Conservation (phyloP, 805 yeast genomes). For the Ogataea neopini region DNA sequence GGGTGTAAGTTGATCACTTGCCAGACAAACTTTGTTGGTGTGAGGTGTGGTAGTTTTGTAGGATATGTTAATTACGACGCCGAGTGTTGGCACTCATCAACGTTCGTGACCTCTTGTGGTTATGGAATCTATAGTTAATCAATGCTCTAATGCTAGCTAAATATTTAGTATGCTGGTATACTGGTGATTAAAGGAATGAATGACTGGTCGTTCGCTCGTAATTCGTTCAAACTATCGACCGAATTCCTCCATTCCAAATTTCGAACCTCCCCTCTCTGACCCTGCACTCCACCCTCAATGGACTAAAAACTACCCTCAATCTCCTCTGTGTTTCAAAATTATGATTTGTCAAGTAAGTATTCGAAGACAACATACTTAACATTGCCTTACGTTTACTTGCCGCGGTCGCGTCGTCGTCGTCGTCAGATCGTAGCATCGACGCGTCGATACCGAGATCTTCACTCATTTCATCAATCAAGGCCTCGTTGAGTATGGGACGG, state of each 20-base stretch:
- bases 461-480: constrained; percentile 36
- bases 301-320: constrained; percentile 33
- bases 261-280: constrained; percentile 29
- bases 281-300: constrained; percentile 24
- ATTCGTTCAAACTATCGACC: not conserved
- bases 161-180: too few species aligned
- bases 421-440: constrained; percentile 14
- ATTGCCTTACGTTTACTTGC: constrained; percentile 18
- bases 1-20: too few species aligned
- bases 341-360: constrained; percentile 33
- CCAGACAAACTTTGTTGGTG: not conserved
- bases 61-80: too few species aligned
- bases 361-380: constrained; percentile 27
- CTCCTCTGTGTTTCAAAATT: constrained; percentile 35
- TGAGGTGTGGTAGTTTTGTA: not conserved
- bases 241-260: constrained; percentile 41
- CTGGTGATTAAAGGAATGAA: too few species aligned
- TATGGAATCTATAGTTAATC: too few species aligned
- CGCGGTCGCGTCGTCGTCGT: constrained; percentile 15
- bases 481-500: constrained; percentile 40
- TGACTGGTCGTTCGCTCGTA: too few species aligned
- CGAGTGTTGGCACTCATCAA: too few species aligned
- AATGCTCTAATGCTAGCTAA: too few species aligned
- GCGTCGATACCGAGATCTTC: constrained; percentile 36
- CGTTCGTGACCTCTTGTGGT: too few species aligned